Percentiles rank a stretch among this genome's conserved stretches.
phyloP scores from a whole-genome alignment of 257 asterid species.

The Solanum piurae region DNA sequence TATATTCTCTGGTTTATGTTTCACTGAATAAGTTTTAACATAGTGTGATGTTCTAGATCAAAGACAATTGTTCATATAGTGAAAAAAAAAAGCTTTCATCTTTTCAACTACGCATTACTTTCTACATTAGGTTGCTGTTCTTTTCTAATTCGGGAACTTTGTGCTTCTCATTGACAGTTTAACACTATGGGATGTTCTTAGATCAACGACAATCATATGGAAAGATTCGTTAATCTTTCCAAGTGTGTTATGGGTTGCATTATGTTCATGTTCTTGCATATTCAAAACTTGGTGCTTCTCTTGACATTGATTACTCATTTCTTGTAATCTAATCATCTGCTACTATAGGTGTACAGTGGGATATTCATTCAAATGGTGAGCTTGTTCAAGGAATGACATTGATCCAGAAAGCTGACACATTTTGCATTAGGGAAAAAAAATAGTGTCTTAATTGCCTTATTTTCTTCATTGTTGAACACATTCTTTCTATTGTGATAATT shows the following conservation, averaged over 20 bases:
- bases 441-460: not conserved
- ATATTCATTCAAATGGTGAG: not conserved
- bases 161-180: not conserved
- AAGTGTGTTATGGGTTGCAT: no score
- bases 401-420: not conserved
- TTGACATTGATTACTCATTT: no score
- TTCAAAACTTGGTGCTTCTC: no score
- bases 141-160: not conserved
- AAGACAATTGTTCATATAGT: not conserved
- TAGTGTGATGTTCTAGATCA: not conserved
- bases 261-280: no score
- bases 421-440: no score
- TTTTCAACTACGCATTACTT: not conserved
- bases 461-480: not conserved
- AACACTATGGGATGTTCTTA: not conserved
- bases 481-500: no score
- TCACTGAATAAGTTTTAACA: not conserved
- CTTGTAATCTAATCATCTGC: no score
- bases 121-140: not conserved
- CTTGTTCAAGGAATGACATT: not conserved
- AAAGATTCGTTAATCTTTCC: no score
- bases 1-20: slow-evolving; percentile 7
- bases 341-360: no score
- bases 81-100: not conserved
- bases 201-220: not conserved